Evolutionary conservation across 257 asterid genomes (phyloP), one percentile per base, ranked within the genome.

Genomic region (Paulownia fortunei): DNA sequence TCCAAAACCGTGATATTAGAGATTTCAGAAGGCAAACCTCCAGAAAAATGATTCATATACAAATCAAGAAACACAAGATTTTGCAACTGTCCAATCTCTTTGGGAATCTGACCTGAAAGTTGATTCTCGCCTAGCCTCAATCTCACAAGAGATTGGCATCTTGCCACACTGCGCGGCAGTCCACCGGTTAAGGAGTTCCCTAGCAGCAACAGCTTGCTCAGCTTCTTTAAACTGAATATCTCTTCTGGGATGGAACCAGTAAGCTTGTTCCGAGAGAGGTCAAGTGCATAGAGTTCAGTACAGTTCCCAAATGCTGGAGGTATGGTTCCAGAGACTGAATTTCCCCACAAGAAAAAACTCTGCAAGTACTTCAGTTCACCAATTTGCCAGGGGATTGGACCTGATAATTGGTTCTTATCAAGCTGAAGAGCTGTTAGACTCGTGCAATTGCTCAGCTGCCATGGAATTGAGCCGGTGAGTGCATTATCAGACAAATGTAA

Each of bases 21-120:
- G 15, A 92, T 86, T 70, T 94, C 96, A 23, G 80, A 67, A 77
- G 98, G 99, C 87, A 94, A 84, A 61, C 81, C 73, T 21, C 99
- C 99, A 34, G 97, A 89, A 75, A 94, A 91, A 82, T 76, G 96
- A 81, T 94, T 94, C 93, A 86, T 86, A 54, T 90, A 92, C 76
- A 94, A 83, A 86, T 94, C 99, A 86, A 94, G 99, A 86, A 91
- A 92, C 85, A 92, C 97, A 0, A 94, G 97, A 76, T 92, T 94
- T 63, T 91, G 95, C 86, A 94, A 61, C 49, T 89, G 86, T 8
- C 98, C 98, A 46, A 94, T 88, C 86, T 91, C 99, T 72, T 88
- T 94, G 5, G 99, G 99, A 78, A 94, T 94, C 85, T 86, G 86
- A 78, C 97, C 99, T 2, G 99, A 89, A 16, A 94, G 92, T 73